Evolutionary conservation across 2,329 filamentous ascomycete genomes (phyloP).

Genomic region (Colletotrichum sublineola): DNA sequence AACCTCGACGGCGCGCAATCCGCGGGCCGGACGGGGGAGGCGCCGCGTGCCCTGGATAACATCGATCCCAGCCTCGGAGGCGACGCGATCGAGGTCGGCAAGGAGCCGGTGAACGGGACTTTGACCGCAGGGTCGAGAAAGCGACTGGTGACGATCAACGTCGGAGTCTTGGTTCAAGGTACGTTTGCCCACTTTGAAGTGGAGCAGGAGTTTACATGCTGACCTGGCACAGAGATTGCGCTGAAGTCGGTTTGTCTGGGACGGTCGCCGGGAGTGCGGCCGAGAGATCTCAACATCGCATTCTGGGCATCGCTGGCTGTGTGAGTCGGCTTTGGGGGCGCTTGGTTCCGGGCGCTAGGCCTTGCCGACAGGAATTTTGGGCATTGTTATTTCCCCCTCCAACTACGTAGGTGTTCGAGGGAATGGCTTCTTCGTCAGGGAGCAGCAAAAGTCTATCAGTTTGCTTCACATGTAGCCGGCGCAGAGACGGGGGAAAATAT

Average conservation of each 20-base stretch:
- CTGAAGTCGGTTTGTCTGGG: conserved; percentile 55
- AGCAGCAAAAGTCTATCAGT: neutral
- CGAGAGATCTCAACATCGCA: conserved; percentile 50
- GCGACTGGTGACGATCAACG: conserved; percentile 51
- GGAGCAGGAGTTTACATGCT: neutral
- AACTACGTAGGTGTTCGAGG: no score
- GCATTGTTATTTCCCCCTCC: no score
- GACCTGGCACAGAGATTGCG: conserved; percentile 50
- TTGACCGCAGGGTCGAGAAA: conserved; percentile 45
- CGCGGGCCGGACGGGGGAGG: neutral
- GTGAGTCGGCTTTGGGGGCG: neutral
- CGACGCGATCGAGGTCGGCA: conserved; percentile 4
- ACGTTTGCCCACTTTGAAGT: conserved; percentile 27
- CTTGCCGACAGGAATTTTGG: neutral
- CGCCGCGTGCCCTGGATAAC: neutral
- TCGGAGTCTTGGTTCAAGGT: conserved; percentile 50
- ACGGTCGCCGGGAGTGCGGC: conserved; percentile 54
- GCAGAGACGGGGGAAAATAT: neutral
- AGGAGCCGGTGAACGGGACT: neutral
- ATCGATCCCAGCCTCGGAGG: conserved; percentile 27
- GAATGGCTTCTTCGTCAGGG: neutral
- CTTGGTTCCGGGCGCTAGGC: neutral
- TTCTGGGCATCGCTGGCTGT: conserved; percentile 39
- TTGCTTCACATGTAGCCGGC: neutral
- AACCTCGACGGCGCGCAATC: conserved; percentile 2